phyloP scores from a whole-genome alignment of 768 basidiomycete genomes.

The Amanita rimosa region DNA sequence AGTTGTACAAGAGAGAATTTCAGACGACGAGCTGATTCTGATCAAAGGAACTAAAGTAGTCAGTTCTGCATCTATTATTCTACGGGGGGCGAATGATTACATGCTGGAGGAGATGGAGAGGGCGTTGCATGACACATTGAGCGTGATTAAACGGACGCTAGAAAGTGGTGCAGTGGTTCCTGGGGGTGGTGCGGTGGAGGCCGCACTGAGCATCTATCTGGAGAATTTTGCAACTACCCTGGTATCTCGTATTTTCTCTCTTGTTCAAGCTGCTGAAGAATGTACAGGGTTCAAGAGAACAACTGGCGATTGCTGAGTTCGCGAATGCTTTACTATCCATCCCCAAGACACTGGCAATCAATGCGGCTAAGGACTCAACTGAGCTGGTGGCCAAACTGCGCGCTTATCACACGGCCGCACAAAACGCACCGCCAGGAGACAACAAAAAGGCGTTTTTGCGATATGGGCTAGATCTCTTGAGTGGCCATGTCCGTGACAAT shows the following conservation, averaged over 20 bases:
- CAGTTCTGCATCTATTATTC: conserved; percentile 82
- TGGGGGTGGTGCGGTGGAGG: conserved; percentile 95
- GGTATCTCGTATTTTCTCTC: conserved; percentile 34
- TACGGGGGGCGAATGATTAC: conserved; percentile 97
- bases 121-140: conserved; percentile 87
- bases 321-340: conserved; percentile 87
- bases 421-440: conserved; percentile 83
- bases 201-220: conserved; percentile 91
- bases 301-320: conserved; percentile 98
- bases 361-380: conserved; percentile 97
- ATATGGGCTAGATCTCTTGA: conserved; percentile 90
- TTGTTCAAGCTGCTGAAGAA: conserved; percentile 6
- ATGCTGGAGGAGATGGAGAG: conserved; percentile 99
- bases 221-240: conserved; percentile 98
- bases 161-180: conserved; percentile 96
- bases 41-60: conserved; percentile 98
- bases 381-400: conserved; percentile 95
- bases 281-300: conserved; percentile 88
- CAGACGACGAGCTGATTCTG: conserved; percentile 96
- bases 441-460: conserved; percentile 84
- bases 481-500: conserved; percentile 94
- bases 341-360: conserved; percentile 93
- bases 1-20: conserved; percentile 92
- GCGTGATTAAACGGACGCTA: conserved; percentile 91
- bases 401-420: conserved; percentile 94